Base-by-base conservation (phyloP, 306 rosid species). In the Cucumis cinereus region DNA sequence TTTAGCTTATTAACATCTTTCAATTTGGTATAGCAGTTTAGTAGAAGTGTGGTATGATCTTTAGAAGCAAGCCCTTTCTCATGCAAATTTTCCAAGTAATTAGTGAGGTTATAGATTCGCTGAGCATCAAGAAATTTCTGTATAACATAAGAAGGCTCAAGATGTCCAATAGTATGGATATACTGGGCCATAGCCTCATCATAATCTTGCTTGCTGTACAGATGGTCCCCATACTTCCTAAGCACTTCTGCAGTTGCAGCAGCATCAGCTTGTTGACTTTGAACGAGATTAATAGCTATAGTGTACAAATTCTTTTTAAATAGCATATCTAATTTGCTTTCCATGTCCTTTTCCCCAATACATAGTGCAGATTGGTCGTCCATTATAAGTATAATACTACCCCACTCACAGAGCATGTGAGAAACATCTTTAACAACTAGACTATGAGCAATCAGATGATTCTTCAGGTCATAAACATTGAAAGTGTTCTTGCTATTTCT, bases 321-420 rank as follows among this genome's bases (percentile, higher is more conserved):
- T 11, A 94, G 86, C 99, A 94, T 90, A 79, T 94, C 99, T 83
- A 94, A 82, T 84, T 94, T 94, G 91, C 97, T 94, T 91, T 94
- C 99, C 99, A 94, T 94, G 84, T 94, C 99, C 82, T 94, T 94
- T 86, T 94, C 99, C 77, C 99, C 96, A 68, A 92, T 83, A 83
- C 97, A 94, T 64, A 92, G 85, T 81, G 91, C 91, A 45, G 99
- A 88, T 62, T 90, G 93, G 82, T 94, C 97, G 40, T 81, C 81
- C 99, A 88, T 92, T 77, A 94, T 79, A 70, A 94, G 97, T 81
- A 94, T 83, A 81, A 94, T 89, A 83, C 87, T 91, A 55, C 99
- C 99, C 99, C 99, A 94, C 78, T 94, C 99, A 81, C 88, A 92
- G 40, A 94, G 97, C 97, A 94, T 82, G 85, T 91, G 93, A 71